Percentiles rank a stretch among this genome's conserved stretches.
Conservation (phyloP, 148 eudicot genomes). For the Spergularia marina region DNA sequence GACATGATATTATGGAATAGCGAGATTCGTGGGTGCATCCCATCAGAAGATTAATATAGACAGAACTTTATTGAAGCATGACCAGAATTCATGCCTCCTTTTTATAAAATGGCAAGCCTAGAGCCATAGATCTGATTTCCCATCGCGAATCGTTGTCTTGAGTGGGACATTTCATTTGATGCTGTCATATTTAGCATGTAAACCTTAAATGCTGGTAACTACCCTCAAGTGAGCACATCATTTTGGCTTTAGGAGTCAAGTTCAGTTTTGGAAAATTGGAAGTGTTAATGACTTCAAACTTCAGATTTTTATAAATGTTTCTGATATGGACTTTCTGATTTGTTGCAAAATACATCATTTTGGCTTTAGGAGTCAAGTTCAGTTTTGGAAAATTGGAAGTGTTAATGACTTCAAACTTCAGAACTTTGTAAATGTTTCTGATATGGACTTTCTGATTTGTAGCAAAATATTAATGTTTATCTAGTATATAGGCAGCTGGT, state of each 20-base stretch:
- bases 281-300: not conserved
- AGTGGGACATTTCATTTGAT: not conserved
- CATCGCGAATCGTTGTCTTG: not conserved
- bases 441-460: too few species aligned
- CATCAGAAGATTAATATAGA: not conserved
- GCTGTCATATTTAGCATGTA: not conserved
- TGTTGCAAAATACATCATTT: too few species aligned
- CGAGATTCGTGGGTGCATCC: not conserved
- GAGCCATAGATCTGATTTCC: not conserved
- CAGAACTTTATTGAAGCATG: not conserved
- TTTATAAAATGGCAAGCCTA: not conserved
- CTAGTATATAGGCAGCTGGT: not conserved
- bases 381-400: too few species aligned
- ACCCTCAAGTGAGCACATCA: not conserved
- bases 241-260: not conserved
- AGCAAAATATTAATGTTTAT: too few species aligned
- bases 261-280: not conserved
- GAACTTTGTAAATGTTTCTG: too few species aligned
- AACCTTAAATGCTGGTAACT: not conserved
- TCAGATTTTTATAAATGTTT: not conserved
- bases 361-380: too few species aligned
- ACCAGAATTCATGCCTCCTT: too few species aligned
- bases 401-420: too few species aligned
- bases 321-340: not conserved
- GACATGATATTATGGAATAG: not conserved